Percentiles rank a stretch among this genome's conserved stretches.
Evolutionary conservation across 345 rosid species (phyloP).

Genomic region (Eucalyptus marginata): DNA sequence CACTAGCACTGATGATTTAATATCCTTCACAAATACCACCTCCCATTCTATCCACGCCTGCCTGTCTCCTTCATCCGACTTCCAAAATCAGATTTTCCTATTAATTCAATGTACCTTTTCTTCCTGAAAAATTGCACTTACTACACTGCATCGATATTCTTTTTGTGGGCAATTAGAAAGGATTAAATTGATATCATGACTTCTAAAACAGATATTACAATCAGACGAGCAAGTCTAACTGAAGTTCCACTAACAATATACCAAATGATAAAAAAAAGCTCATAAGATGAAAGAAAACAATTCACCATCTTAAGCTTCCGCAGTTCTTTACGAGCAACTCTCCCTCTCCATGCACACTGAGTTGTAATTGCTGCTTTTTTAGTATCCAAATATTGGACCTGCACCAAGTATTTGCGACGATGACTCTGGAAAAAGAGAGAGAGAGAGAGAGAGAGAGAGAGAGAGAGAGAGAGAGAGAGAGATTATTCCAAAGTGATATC

Average conservation of each 20-base stretch:
- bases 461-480: not conserved
- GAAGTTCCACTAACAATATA: not conserved
- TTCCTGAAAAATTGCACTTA: not conserved
- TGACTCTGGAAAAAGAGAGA: conserved; percentile 30
- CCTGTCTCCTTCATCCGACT: not conserved
- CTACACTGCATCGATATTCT: not conserved
- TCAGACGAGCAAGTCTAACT: not conserved
- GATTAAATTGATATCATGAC: not conserved
- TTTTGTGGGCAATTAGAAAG: not conserved
- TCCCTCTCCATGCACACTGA: conserved; percentile 97
- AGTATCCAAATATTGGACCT: conserved; percentile 36
- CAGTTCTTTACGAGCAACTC: conserved; percentile 81
- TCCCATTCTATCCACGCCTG: not conserved
- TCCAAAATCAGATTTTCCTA: not conserved
- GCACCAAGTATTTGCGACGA: conserved; percentile 59
- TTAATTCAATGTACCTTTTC: not conserved
- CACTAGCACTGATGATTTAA: not conserved
- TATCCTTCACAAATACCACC: not conserved
- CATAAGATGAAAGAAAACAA: not conserved
- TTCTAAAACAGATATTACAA: not conserved
- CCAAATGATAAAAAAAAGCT: not conserved
- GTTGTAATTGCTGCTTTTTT: conserved; percentile 76
- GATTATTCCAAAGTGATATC: not conserved
- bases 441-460: not conserved
- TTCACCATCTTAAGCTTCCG: conserved; percentile 79